Evolutionary conservation across 129 eudicot genomes (phyloP).

Genomic region (Escallonia rubra): DNA sequence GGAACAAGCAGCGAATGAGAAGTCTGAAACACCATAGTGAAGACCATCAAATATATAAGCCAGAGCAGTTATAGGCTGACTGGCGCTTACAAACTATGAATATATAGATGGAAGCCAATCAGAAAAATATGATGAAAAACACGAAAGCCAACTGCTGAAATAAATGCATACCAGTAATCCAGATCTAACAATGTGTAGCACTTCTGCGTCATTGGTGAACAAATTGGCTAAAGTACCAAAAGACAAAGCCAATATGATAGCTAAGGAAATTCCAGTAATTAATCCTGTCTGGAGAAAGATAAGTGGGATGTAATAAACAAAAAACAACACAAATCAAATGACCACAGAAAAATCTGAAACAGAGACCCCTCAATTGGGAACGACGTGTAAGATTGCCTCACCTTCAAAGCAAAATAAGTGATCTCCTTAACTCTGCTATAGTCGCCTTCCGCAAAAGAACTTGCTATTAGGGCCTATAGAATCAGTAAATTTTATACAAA

Average conservation of each 20-base stretch:
- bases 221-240: constrained; percentile 53
- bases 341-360: neutral
- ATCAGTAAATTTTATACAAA: neutral
- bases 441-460: constrained; percentile 46
- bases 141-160: neutral
- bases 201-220: constrained; percentile 53
- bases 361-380: neutral
- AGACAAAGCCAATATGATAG: constrained; percentile 48
- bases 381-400: neutral
- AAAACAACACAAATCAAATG: neutral
- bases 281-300: constrained; percentile 46
- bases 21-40: constrained; percentile 68
- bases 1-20: constrained; percentile 56
- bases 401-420: constrained; percentile 50
- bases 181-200: constrained; percentile 51
- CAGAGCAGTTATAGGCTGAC: constrained; percentile 64
- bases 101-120: neutral
- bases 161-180: constrained; percentile 43
- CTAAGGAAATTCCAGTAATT: constrained; percentile 51
- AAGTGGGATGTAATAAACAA: too few relatives aligned
- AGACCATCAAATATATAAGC: constrained; percentile 73
- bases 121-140: neutral
- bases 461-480: constrained; percentile 58
- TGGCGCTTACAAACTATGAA: constrained; percentile 57
- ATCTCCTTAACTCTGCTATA: constrained; percentile 59